Conservation (phyloP, 306 rosid genomes). For the Notholithocarpus densiflorus region DNA sequence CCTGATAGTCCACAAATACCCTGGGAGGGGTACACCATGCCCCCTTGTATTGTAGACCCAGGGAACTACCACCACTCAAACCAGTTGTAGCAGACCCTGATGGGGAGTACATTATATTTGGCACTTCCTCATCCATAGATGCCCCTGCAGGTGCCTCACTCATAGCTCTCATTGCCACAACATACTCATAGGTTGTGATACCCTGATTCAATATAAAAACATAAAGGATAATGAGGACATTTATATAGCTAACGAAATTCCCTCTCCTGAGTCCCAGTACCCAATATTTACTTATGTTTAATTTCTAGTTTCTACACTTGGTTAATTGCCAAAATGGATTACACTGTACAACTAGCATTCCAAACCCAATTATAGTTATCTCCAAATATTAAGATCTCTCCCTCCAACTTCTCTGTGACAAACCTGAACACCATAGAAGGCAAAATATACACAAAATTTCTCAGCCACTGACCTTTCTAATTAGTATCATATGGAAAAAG, state of each 20-base stretch:
- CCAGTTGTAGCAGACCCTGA: slow-evolving; percentile 92
- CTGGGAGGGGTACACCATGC: slow-evolving; percentile 99
- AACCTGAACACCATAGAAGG: slow-evolving; percentile 22
- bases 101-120: slow-evolving; percentile 75
- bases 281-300: background rate
- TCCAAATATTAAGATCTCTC: slow-evolving; percentile 17
- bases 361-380: slow-evolving; percentile 1
- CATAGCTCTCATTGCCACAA: slow-evolving; percentile 95
- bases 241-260: background rate
- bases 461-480: slow-evolving; percentile 78
- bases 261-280: no score
- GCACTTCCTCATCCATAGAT: slow-evolving; percentile 62
- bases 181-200: slow-evolving; percentile 91
- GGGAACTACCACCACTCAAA: slow-evolving; percentile 95
- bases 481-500: slow-evolving; percentile 96
- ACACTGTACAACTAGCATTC: background rate
- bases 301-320: background rate
- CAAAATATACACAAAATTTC: slow-evolving; percentile 24
- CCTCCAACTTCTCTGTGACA: slow-evolving; percentile 9
- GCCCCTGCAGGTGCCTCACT: slow-evolving; percentile 78
- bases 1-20: slow-evolving; percentile 96
- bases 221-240: slow-evolving; percentile 12
- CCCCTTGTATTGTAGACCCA: slow-evolving; percentile 86
- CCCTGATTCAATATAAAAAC: slow-evolving; percentile 59
- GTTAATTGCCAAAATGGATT: background rate